Conservation (phyloP, 768 basidiomycete species). For the Gloeophyllum trabeum region DNA sequence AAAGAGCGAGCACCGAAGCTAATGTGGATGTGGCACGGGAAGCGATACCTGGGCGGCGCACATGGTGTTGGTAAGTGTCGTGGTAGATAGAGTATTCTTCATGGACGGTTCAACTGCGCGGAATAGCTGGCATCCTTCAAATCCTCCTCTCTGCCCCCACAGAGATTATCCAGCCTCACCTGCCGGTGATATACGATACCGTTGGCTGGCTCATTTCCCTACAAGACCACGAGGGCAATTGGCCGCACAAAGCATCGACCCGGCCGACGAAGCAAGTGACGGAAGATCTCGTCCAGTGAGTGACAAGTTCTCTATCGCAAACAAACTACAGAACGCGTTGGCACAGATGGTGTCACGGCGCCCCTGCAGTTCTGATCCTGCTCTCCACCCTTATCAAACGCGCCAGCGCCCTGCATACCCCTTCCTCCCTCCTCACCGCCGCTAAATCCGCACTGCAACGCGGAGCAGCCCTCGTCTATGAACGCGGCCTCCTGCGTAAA, state of each 20-base stretch:
- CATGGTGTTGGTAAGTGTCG: constrained; percentile 42
- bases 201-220: constrained; percentile 34
- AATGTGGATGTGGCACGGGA: constrained; percentile 54
- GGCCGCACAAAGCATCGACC: constrained; percentile 33
- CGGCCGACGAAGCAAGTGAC: constrained; percentile 12
- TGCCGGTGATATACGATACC: constrained; percentile 28
- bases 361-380: constrained; percentile 36
- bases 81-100: background rate
- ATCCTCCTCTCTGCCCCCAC: constrained; percentile 33
- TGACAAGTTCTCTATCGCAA: no score
- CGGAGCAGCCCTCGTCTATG: constrained; percentile 33
- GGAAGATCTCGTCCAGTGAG: constrained; percentile 34
- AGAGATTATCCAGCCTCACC: constrained; percentile 23
- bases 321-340: no score
- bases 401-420: constrained; percentile 10
- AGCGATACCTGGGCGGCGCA: constrained; percentile 42
- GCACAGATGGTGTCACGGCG: constrained; percentile 54
- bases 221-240: constrained; percentile 39
- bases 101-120: background rate
- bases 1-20: constrained; percentile 23
- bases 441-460: constrained; percentile 24
- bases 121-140: constrained; percentile 40
- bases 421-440: constrained; percentile 12
- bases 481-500: constrained; percentile 37
- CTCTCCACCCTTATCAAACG: constrained; percentile 31